phyloP scores from a whole-genome alignment of 2,329 filamentous ascomycete species.

The Teratosphaeria nubilosa region DNA sequence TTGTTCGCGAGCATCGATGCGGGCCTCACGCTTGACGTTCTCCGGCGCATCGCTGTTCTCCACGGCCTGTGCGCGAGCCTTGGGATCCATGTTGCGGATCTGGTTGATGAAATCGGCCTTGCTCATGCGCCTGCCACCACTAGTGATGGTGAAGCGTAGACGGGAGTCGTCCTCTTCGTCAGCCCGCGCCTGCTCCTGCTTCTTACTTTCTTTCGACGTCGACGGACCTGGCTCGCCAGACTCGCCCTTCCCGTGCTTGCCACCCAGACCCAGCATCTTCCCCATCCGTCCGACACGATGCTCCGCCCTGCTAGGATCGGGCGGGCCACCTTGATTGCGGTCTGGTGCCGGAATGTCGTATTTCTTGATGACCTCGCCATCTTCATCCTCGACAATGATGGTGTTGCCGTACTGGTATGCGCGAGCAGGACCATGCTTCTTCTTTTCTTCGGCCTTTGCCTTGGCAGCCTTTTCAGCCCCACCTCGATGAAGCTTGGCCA shows the following conservation, averaged over 20 bases:
- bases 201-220: background rate
- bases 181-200: slow-evolving; percentile 17
- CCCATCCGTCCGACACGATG: slow-evolving; percentile 44
- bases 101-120: slow-evolving; percentile 71
- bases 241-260: slow-evolving; percentile 18
- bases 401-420: slow-evolving; percentile 83
- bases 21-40: slow-evolving; percentile 36
- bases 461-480: slow-evolving; percentile 19
- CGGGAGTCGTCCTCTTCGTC: slow-evolving; percentile 56
- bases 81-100: slow-evolving; percentile 61
- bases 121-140: slow-evolving; percentile 63
- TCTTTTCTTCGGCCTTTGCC: slow-evolving; percentile 29
- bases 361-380: slow-evolving; percentile 77
- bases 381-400: slow-evolving; percentile 80
- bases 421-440: slow-evolving; percentile 60
- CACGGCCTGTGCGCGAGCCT: slow-evolving; percentile 45
- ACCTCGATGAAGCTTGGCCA: slow-evolving; percentile 32
- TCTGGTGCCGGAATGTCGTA: slow-evolving; percentile 57
- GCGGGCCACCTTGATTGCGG: slow-evolving; percentile 25
- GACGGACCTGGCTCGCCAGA: slow-evolving; percentile 9
- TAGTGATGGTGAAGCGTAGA: slow-evolving; percentile 66
- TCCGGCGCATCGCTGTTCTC: slow-evolving; percentile 40
- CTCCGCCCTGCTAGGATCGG: slow-evolving; percentile 23
- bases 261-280: slow-evolving; percentile 38
- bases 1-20: slow-evolving; percentile 30